A percentile compares a stretch with the other conserved stretches of the same genome.
phyloP scores from a whole-genome alignment of 2,329 filamentous ascomycete species.

The Pseudogymnoascus sp. region DNA sequence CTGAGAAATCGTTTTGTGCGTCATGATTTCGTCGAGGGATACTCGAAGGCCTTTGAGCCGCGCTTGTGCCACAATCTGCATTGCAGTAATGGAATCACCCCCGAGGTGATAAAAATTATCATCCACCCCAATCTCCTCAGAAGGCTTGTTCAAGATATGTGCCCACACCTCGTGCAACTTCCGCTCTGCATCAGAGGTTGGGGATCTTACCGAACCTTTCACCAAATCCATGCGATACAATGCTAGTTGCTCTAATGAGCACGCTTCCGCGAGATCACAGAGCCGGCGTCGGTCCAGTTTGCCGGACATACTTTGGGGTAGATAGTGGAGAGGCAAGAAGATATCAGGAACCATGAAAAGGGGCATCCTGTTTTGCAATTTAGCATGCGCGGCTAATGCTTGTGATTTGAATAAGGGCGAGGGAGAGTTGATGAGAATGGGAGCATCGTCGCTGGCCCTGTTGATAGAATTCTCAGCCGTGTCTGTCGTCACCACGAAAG shows the following conservation, averaged over 20 bases:
- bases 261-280: background rate
- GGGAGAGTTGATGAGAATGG: background rate
- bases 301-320: conserved; percentile 13
- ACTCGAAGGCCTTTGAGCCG: background rate
- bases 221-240: background rate
- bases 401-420: background rate
- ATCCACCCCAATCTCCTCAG: background rate
- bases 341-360: background rate
- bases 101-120: conserved; percentile 14
- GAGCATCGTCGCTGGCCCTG: too few species aligned
- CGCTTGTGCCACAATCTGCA: conserved; percentile 17
- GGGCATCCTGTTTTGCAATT: background rate
- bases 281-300: conserved; percentile 14
- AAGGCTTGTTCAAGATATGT: background rate
- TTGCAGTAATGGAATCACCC: conserved; percentile 20
- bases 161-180: background rate
- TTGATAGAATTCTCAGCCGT: too few species aligned
- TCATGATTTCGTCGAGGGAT: background rate
- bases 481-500: background rate
- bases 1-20: background rate
- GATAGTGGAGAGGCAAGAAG: background rate
- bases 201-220: conserved; percentile 10
- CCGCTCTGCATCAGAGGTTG: background rate
- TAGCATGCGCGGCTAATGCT: background rate
- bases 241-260: conserved; percentile 13